Percentiles rank a stretch among this genome's conserved stretches.
These are phyloP conservation scores for Scutellaria baicalensis DNA, from an alignment of 257 asterid genomes.

Conservation along the genomic window DNA sequence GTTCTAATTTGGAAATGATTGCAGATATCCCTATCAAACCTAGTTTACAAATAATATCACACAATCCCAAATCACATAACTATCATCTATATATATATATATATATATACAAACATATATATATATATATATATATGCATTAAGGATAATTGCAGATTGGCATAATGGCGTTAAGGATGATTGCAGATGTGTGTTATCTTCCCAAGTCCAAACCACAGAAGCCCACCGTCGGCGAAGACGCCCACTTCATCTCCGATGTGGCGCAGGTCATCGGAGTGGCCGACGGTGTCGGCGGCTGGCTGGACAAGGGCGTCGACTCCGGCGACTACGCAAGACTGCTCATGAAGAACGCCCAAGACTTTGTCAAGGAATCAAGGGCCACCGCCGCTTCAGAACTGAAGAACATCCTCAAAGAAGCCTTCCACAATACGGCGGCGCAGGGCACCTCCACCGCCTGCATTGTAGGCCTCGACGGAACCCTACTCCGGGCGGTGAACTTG, in stretches of 20 bases:
- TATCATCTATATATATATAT: too few species aligned
- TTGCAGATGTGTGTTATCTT: neutral
- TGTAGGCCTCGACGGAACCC: neutral
- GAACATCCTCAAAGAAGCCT: neutral
- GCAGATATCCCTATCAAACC: too few species aligned
- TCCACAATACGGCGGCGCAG: neutral
- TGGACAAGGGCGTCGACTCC: neutral
- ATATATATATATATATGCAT: too few species aligned
- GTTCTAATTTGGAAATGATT: too few species aligned
- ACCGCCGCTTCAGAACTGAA: neutral
- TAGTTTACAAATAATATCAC: too few species aligned
- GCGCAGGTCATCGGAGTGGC: neutral
- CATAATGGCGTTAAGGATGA: neutral
- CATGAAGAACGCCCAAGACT: neutral
- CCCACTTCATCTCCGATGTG: neutral
- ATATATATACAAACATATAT: too few species aligned
- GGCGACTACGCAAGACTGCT: slow-evolving; percentile 1
- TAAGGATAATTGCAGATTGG: neutral
- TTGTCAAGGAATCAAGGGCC: neutral
- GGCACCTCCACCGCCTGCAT: slow-evolving; percentile 20
- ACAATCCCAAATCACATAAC: too few species aligned
- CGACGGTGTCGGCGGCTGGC: slow-evolving; percentile 16
- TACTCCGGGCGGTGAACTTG: slow-evolving; percentile 2
- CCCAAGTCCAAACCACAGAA: neutral
- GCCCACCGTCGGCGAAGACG: slow-evolving; percentile 10